Conservation (phyloP, 495 filamentous ascomycete species). For the Podospora pseudocomata region DNA sequence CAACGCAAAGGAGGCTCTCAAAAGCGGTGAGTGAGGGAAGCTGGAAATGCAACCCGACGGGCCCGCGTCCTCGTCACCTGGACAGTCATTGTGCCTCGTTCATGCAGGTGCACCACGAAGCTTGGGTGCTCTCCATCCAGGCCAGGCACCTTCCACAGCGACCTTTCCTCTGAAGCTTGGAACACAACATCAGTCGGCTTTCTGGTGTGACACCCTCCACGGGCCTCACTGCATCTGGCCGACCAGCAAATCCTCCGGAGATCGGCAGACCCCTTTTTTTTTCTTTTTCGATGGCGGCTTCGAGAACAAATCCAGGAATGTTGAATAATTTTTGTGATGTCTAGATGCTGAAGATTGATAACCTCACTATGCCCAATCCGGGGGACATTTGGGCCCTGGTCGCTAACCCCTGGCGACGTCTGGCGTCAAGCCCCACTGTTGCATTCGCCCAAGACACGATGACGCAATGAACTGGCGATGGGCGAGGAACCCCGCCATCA, state of each 20-base stretch:
- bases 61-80: conserved; percentile 22
- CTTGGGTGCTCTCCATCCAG: not conserved
- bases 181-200: not conserved
- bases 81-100: conserved; percentile 21
- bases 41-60: not conserved
- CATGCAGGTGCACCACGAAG: conserved; percentile 21
- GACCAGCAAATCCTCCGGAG: conserved; percentile 20
- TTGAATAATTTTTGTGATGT: not conserved
- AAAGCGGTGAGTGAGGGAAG: not conserved
- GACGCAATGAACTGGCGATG: conserved; percentile 18
- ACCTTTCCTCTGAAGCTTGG: not conserved
- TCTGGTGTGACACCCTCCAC: conserved; percentile 1
- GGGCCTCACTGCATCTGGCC: not conserved
- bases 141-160: conserved; percentile 8
- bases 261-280: conserved; percentile 1
- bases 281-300: not conserved
- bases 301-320: not conserved
- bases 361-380: not conserved
- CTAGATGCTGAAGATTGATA: not conserved
- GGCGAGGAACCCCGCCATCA: not conserved
- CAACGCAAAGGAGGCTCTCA: not conserved
- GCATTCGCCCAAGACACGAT: conserved; percentile 15
- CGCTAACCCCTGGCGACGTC: not conserved
- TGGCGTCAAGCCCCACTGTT: conserved; percentile 13
- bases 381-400: not conserved